Percentiles rank a stretch among this genome's conserved stretches.
phyloP scores from a whole-genome alignment of 164 flowering plant species.

The Taxillus chinensis region DNA sequence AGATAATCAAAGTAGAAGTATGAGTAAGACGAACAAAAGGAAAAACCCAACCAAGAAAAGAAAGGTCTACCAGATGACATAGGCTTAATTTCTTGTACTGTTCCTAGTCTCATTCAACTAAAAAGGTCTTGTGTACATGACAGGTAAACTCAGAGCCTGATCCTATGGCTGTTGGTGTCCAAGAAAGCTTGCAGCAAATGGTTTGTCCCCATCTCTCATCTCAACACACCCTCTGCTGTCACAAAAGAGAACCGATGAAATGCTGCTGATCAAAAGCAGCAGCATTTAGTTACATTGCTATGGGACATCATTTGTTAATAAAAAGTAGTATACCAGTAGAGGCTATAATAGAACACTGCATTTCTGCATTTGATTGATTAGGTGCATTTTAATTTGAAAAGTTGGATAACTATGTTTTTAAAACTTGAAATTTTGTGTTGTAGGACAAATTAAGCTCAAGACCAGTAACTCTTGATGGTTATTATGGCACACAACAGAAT shows the following conservation, averaged over 20 bases:
- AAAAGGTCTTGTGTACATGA: not conserved
- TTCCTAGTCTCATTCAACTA: not conserved
- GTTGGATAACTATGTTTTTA: not conserved
- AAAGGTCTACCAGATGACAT: not conserved
- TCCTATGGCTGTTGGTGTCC: not conserved
- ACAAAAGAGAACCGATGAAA: no score
- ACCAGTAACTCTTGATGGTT: not conserved
- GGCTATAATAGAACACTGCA: no score
- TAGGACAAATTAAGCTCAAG: conserved; percentile 4
- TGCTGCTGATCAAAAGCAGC: no score
- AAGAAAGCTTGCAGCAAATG: not conserved
- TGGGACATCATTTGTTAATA: no score
- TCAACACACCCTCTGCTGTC: not conserved
- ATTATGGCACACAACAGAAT: not conserved
- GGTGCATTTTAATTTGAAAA: not conserved
- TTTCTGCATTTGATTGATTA: no score
- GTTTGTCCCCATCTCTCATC: not conserved
- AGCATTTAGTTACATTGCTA: no score
- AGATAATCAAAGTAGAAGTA: not conserved
- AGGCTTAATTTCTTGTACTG: not conserved
- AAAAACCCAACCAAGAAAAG: not conserved
- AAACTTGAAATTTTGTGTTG: not conserved
- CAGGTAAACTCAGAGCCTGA: conserved; percentile 2
- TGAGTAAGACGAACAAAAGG: not conserved
- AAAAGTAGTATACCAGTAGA: no score